Percentiles rank a stretch among this genome's conserved stretches.
Conservation (phyloP, 306 rosid species). For the Quercus robur region DNA sequence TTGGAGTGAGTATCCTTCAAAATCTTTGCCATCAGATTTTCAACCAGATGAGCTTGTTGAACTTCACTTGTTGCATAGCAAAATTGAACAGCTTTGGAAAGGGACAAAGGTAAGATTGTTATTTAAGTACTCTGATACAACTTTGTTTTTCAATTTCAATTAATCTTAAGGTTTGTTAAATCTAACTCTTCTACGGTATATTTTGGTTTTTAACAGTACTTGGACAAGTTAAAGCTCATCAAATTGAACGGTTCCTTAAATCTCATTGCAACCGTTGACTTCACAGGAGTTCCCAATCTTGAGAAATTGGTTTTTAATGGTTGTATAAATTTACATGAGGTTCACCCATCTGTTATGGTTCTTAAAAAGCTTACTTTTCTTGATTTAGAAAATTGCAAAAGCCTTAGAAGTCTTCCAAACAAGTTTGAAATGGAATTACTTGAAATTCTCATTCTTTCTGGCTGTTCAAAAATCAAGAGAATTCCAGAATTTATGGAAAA, state of each 20-base stretch:
- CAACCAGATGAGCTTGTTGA: too few species aligned
- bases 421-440: slow-evolving; percentile 15
- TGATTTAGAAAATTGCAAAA: neutral
- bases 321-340: neutral
- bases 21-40: too few species aligned
- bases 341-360: neutral
- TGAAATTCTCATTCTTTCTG: slow-evolving; percentile 19
- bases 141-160: too few species aligned
- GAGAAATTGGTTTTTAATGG: neutral
- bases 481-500: slow-evolving; percentile 28
- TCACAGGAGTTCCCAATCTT: neutral
- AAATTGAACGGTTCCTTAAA: neutral
- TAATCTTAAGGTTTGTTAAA: too few species aligned
- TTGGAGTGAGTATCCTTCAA: too few species aligned
- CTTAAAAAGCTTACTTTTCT: neutral
- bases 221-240: neutral
- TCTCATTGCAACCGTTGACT: neutral
- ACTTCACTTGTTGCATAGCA: too few species aligned
- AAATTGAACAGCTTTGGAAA: neutral
- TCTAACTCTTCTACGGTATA: neutral
- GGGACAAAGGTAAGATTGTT: too few species aligned
- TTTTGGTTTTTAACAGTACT: neutral
- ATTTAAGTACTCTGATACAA: too few species aligned
- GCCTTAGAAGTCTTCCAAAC: neutral
- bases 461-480: slow-evolving; percentile 23